Conservation (phyloP, 306 rosid genomes). For the Arachis hypogaea region DNA sequence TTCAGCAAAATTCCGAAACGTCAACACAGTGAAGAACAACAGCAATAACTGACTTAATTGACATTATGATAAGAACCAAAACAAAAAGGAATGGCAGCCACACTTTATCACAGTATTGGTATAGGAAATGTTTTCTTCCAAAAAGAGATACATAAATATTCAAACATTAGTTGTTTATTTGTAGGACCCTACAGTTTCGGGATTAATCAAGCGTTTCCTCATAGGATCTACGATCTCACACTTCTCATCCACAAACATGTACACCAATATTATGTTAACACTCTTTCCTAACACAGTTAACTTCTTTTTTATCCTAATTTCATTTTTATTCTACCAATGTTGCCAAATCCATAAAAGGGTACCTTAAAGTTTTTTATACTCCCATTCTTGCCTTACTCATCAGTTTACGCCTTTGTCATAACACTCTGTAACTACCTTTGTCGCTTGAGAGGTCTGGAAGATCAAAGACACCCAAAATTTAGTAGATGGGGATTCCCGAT, state of each 20-base stretch:
- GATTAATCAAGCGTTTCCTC: too few species aligned
- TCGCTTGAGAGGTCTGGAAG: background rate
- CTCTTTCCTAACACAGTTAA: constrained; percentile 1
- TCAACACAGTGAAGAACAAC: too few species aligned
- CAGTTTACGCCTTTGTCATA: background rate
- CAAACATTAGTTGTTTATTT: too few species aligned
- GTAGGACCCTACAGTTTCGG: too few species aligned
- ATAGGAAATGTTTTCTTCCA: too few species aligned
- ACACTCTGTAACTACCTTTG: background rate
- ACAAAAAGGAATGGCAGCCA: too few species aligned
- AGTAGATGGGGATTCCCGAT: background rate
- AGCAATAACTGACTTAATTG: too few species aligned
- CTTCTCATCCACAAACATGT: background rate
- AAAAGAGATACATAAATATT: too few species aligned
- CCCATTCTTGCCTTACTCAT: background rate
- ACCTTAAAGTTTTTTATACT: background rate
- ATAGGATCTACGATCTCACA: background rate
- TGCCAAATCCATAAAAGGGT: background rate
- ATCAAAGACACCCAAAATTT: constrained; percentile 10
- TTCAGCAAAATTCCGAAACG: too few species aligned
- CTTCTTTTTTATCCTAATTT: background rate
- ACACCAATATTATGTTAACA: too few species aligned
- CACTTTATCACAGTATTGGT: too few species aligned
- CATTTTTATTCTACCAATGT: background rate
- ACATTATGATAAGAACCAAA: too few species aligned